Evolutionary conservation across 441 rosid genomes (phyloP).

Genomic region (Biscutella laevigata): DNA sequence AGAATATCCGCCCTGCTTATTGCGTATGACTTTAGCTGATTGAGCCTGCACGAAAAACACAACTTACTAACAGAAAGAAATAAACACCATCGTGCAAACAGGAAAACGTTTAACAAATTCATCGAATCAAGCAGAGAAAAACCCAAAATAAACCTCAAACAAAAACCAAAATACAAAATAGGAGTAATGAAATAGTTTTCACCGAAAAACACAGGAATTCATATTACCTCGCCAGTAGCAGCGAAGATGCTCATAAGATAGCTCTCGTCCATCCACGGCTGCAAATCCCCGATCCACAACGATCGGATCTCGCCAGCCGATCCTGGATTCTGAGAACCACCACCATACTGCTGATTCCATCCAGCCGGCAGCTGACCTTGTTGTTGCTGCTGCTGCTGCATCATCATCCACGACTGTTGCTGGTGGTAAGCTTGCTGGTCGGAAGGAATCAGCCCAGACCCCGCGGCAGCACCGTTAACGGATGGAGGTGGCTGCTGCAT

Average conservation of each 20-base stretch:
- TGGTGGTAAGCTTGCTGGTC: conserved; percentile 39
- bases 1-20: conserved; percentile 50
- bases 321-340: conserved; percentile 21
- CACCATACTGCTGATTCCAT: conserved; percentile 45
- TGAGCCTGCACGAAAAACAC: too few species aligned
- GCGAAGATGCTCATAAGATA: conserved; percentile 50
- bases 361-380: conserved; percentile 57
- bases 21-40: conserved; percentile 75
- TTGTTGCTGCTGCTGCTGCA: too few species aligned
- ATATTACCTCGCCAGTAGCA: conserved; percentile 51
- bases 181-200: neutral
- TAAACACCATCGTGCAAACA: too few species aligned
- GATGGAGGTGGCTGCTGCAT: conserved; percentile 75
- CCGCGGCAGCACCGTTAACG: conserved; percentile 36
- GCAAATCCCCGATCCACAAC: conserved; percentile 83
- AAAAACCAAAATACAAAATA: neutral
- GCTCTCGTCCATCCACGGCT: conserved; percentile 86
- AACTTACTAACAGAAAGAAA: too few species aligned
- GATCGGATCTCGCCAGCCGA: conserved; percentile 60
- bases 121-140: too few species aligned
- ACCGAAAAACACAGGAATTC: neutral
- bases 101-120: too few species aligned
- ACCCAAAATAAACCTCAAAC: too few species aligned
- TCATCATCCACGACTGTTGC: conserved; percentile 52
- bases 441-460: conserved; percentile 23